Evolutionary conservation across 2,329 filamentous ascomycete species (phyloP).

Genomic region (Eutypella sp.): DNA sequence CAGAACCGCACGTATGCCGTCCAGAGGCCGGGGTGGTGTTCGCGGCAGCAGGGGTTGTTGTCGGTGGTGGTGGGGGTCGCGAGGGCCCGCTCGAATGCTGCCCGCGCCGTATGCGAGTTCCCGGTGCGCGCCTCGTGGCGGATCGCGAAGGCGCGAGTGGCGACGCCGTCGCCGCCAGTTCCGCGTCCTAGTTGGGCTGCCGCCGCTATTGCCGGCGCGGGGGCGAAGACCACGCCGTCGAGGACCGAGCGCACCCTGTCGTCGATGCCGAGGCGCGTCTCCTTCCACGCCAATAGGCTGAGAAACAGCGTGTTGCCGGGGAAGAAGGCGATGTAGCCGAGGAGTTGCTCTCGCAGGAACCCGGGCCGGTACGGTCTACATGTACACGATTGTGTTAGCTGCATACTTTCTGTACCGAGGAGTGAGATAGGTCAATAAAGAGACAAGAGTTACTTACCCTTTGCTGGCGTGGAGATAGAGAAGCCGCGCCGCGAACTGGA

Average conservation of each 20-base stretch:
- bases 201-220: too few relatives aligned
- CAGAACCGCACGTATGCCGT: conserved; percentile 45
- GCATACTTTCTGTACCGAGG: background rate
- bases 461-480: conserved; percentile 61
- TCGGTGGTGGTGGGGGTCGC: conserved; percentile 34
- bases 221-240: conserved; percentile 42
- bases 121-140: conserved; percentile 44
- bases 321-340: conserved; percentile 57
- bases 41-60: too few relatives aligned
- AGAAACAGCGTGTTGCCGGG: conserved; percentile 75
- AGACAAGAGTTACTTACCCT: conserved; percentile 35
- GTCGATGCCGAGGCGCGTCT: conserved; percentile 65
- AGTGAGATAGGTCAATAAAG: background rate
- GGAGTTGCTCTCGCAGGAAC: conserved; percentile 58
- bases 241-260: conserved; percentile 71
- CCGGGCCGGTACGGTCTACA: conserved; percentile 61
- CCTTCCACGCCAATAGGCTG: conserved; percentile 66
- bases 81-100: conserved; percentile 50
- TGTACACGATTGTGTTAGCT: conserved; percentile 5
- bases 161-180: conserved; percentile 40
- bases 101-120: conserved; percentile 43
- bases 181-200: too few relatives aligned
- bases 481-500: conserved; percentile 64
- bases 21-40: conserved; percentile 42
- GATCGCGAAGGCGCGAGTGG: conserved; percentile 45